These are phyloP conservation scores for Mortierella hygrophila DNA, from an alignment of 192 early-diverging fungal species.

Conservation along the genomic window DNA sequence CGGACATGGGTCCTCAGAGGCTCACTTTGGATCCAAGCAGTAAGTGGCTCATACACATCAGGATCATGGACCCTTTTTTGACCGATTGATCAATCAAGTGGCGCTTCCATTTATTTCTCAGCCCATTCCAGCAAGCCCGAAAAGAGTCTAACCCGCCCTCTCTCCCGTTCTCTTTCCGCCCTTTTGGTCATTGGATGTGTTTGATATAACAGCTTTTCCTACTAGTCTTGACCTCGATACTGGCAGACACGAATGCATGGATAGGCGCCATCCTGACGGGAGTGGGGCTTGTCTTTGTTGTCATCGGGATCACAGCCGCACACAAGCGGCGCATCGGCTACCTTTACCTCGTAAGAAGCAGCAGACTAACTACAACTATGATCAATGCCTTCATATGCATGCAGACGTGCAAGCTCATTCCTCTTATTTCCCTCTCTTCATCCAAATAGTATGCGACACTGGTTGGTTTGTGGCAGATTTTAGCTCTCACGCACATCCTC, in stretches of 20 bases:
- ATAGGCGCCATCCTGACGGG: constrained; percentile 25
- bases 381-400: background rate
- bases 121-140: background rate
- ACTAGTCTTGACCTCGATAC: constrained; percentile 32
- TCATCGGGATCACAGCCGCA: constrained; percentile 29
- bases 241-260: constrained; percentile 40
- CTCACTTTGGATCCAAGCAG: constrained; percentile 34
- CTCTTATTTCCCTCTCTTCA: background rate
- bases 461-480: constrained; percentile 39
- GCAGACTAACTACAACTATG: background rate
- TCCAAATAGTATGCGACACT: constrained; percentile 35
- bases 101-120: background rate
- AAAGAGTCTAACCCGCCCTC: background rate
- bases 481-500: constrained; percentile 33
- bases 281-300: constrained; percentile 12
- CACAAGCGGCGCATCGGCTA: constrained; percentile 30
- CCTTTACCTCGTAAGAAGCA: constrained; percentile 25
- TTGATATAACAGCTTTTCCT: constrained; percentile 10
- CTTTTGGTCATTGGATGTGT: background rate
- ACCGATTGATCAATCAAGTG: background rate
- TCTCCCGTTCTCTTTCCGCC: background rate
- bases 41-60: constrained; percentile 13
- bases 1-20: constrained; percentile 23
- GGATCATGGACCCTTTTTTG: background rate
- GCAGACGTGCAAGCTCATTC: background rate